Percentiles rank a stretch among this genome's conserved stretches.
These are phyloP conservation scores for Pseudophaeomoniella oleicola DNA, from an alignment of 2,329 filamentous ascomycete species.

Conservation along the genomic window DNA sequence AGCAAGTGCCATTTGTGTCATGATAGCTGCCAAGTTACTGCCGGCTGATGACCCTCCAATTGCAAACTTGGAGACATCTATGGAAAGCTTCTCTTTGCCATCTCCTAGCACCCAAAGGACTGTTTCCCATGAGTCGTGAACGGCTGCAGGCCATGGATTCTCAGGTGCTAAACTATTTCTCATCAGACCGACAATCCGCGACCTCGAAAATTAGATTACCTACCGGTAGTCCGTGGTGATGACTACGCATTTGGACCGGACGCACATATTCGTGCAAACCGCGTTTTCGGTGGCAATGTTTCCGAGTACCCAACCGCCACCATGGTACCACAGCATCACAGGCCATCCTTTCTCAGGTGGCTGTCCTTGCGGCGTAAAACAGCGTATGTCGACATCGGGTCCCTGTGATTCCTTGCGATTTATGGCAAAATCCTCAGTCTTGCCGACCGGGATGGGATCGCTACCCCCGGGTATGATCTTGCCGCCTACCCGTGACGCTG, in stretches of 20 bases:
- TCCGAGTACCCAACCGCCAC: conserved; percentile 44
- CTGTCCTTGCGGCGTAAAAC: conserved; percentile 34
- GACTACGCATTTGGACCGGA: conserved; percentile 35
- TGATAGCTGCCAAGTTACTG: no score
- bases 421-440: conserved; percentile 29
- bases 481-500: conserved; percentile 34
- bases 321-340: conserved; percentile 41
- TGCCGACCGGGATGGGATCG: conserved; percentile 32
- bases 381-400: conserved; percentile 31
- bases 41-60: no score
- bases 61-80: no score
- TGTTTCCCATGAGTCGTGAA: no score
- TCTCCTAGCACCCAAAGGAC: no score
- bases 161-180: no score
- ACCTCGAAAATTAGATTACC: conserved; percentile 8
- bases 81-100: no score
- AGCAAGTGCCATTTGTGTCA: no score
- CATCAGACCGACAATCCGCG: no score
- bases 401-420: conserved; percentile 30
- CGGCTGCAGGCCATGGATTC: no score
- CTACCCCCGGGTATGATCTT: conserved; percentile 39
- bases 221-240: conserved; percentile 42
- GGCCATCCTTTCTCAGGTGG: conserved; percentile 37
- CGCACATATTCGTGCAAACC: conserved; percentile 40
- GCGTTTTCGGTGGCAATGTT: conserved; percentile 44